These are phyloP conservation scores for Auricularia sp. DNA, from an alignment of 768 basidiomycete species.

Conservation along the genomic window DNA sequence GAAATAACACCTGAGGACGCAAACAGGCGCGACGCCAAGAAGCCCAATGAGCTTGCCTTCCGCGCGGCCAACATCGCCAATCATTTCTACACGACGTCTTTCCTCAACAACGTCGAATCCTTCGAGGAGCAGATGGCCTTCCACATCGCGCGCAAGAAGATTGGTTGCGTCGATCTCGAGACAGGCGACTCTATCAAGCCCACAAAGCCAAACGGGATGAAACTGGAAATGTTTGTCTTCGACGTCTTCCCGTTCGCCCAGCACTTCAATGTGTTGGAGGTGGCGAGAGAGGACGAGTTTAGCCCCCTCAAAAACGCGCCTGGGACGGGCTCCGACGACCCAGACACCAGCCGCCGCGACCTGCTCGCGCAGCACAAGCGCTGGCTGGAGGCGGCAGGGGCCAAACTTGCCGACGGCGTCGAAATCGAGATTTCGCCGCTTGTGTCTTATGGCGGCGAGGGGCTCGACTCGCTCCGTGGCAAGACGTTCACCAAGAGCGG, in stretches of 20 bases:
- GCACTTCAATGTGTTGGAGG: conserved; percentile 79
- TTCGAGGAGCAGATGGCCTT: conserved; percentile 88
- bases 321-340: conserved; percentile 81
- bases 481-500: conserved; percentile 72
- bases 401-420: conserved; percentile 55
- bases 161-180: conserved; percentile 65
- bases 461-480: conserved; percentile 67
- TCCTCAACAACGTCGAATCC: conserved; percentile 63
- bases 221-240: conserved; percentile 96
- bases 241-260: conserved; percentile 94
- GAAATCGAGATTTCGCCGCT: conserved; percentile 88
- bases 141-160: conserved; percentile 98
- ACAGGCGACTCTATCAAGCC: conserved; percentile 71
- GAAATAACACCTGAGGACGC: conserved; percentile 88
- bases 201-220: conserved; percentile 92
- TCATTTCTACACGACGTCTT: conserved; percentile 90
- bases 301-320: conserved; percentile 97
- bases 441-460: conserved; percentile 89
- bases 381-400: conserved; percentile 76
- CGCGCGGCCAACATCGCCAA: conserved; percentile 96
- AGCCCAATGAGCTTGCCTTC: conserved; percentile 69
- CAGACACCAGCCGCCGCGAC: conserved; percentile 83
- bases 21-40: conserved; percentile 55
- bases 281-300: conserved; percentile 82
- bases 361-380: conserved; percentile 78